phyloP scores from a whole-genome alignment of 768 basidiomycete species.

The Lentinula lateritia region DNA sequence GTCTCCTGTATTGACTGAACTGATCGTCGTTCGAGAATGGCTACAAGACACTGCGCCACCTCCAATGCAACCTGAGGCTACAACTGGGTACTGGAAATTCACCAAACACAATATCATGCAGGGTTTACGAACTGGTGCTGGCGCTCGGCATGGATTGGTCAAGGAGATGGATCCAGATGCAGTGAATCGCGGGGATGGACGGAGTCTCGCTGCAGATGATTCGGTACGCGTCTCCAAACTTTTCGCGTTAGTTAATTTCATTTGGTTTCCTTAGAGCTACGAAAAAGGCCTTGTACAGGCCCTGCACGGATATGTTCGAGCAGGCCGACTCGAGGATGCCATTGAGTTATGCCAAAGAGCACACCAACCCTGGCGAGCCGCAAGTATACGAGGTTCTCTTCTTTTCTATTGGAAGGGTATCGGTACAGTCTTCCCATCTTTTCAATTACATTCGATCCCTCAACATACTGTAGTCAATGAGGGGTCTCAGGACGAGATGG shows the following conservation, averaged over 20 bases:
- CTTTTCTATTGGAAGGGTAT: conserved; percentile 74
- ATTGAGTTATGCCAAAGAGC: conserved; percentile 75
- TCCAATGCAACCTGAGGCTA: conserved; percentile 62
- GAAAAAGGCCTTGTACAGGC: conserved; percentile 76
- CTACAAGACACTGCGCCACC: conserved; percentile 69
- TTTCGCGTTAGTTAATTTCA: neutral
- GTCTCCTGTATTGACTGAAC: conserved; percentile 66
- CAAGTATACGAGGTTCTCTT: conserved; percentile 78
- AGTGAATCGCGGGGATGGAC: conserved; percentile 51
- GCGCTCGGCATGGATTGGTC: conserved; percentile 45
- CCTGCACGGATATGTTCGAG: conserved; percentile 76
- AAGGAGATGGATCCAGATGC: conserved; percentile 81
- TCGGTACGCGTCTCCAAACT: conserved; percentile 42
- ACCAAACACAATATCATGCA: conserved; percentile 75
- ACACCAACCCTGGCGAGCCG: conserved; percentile 90
- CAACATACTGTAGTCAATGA: conserved; percentile 25
- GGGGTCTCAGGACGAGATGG: conserved; percentile 41
- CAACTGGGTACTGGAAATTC: conserved; percentile 80
- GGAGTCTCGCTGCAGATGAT: conserved; percentile 68
- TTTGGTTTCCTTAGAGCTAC: conserved; percentile 47
- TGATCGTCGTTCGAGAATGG: conserved; percentile 85
- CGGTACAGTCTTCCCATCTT: conserved; percentile 34
- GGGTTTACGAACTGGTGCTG: conserved; percentile 43
- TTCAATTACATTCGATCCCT: neutral
- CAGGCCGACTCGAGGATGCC: conserved; percentile 82